Base-by-base conservation (phyloP, 805 yeast genomes). In the Candida boleticola region DNA sequence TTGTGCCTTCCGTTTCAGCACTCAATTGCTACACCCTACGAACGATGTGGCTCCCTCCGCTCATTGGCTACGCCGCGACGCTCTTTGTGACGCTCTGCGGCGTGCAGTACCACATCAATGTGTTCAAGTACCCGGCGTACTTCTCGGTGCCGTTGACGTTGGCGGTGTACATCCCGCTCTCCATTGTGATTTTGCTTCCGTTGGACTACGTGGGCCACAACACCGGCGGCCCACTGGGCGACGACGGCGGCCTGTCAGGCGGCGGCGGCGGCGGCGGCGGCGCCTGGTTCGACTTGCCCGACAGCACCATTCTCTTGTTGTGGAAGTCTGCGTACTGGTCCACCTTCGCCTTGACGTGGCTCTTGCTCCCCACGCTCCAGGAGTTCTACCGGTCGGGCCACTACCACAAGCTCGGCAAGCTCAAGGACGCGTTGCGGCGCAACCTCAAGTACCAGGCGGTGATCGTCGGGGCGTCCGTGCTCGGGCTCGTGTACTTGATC, bases 281-380 rank as follows among this genome's bases (percentile, higher is more conserved):
- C 11, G 49, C 57, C 13, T 60, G 79, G 51, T 71, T 83, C 49
- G 71, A 71, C 37, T 48, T 85, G 33, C 60, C 66, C 1, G 73
- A 77, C 40, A 43, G 54, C 1, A 68, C 71, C 7, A 70, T 84
- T 4, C 63, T 80, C n/a, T 55, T 69, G 3, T 54, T 84, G 30
- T 88, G 96, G 96, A 75, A 84, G 51, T 53, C 78, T 36, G 80
- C 83, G 40, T 88, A 88, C 60, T 88, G 96, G 96, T 63, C 77
- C 7, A 85, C 95, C 0, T 88, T 87, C 52, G 54, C 72, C n/a
- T 63, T 87, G 41, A 88, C 95, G 32, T 88, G 96, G 96, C 63
- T 79, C 5, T 48, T 85, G 1, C 60, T 88, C 37, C 96, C 96
- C 0, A 63, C 83, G 26, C 65, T 85, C 20, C 93, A 87, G 57